phyloP scores from a whole-genome alignment of 495 filamentous ascomycete species.

The Neurospora africana region DNA sequence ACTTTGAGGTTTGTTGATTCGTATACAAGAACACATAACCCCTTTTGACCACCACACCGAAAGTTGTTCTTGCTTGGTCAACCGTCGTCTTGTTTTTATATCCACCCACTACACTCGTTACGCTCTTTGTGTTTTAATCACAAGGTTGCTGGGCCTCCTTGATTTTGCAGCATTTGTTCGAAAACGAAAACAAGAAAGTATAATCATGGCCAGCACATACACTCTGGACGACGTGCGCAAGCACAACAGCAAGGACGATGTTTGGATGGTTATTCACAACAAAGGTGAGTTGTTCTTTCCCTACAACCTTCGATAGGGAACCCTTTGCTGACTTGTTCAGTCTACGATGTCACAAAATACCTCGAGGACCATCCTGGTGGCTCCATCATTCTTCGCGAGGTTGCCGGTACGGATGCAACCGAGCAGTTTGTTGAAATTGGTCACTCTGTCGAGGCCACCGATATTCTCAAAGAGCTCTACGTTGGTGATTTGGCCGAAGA shows the following conservation, averaged over 20 bases:
- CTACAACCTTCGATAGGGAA: background rate
- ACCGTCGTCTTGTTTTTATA: background rate
- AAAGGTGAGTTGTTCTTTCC: slow-evolving; percentile 27
- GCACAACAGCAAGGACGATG: slow-evolving; percentile 44
- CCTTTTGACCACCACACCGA: background rate
- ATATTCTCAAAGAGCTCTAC: slow-evolving; percentile 16
- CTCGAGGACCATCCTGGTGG: slow-evolving; percentile 52
- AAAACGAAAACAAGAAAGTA: background rate
- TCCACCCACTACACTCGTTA: background rate
- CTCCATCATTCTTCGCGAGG: slow-evolving; percentile 40
- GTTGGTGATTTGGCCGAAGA: slow-evolving; percentile 18
- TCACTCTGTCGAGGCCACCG: slow-evolving; percentile 43
- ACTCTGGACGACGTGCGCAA: slow-evolving; percentile 38
- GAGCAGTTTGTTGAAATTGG: slow-evolving; percentile 48
- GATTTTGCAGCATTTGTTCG: background rate
- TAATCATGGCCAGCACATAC: slow-evolving; percentile 16
- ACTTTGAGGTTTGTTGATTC: background rate
- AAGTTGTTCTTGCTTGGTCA: background rate
- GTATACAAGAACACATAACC: background rate
- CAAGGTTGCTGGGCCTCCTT: background rate
- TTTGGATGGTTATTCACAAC: slow-evolving; percentile 50
- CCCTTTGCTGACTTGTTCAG: slow-evolving; percentile 16
- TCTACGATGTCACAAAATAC: slow-evolving; percentile 51
- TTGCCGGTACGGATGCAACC: slow-evolving; percentile 48
- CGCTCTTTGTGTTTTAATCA: background rate